These are phyloP conservation scores for Lactarius vividus DNA, from an alignment of 768 basidiomycete species.

Conservation along the genomic window DNA sequence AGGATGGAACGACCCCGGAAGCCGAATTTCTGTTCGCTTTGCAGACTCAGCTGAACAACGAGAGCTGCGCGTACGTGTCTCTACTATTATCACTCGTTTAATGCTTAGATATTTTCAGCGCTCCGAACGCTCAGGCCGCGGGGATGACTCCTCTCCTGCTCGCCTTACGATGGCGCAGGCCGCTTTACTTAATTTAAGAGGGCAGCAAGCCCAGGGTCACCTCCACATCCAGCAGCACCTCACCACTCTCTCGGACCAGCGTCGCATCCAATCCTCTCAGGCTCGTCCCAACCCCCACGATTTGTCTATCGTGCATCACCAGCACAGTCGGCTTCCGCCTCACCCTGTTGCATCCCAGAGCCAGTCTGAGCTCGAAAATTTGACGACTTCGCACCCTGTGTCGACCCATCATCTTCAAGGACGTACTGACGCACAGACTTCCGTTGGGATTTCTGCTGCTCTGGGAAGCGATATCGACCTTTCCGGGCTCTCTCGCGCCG, in stretches of 20 bases:
- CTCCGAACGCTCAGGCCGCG: conserved; percentile 55
- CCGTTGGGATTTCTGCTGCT: conserved; percentile 4
- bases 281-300: conserved; percentile 8
- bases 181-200: conserved; percentile 69
- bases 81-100: conserved; percentile 1
- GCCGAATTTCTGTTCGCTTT: conserved; percentile 75
- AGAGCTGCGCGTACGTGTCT: conserved; percentile 60
- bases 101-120: conserved; percentile 42
- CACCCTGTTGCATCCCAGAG: conserved; percentile 24
- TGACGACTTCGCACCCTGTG: conserved; percentile 11
- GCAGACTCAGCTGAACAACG: conserved; percentile 77
- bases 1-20: conserved; percentile 74
- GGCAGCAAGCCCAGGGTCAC: conserved; percentile 48
- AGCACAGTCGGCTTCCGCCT: conserved; percentile 24
- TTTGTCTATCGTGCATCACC: conserved; percentile 3
- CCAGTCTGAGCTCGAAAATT: conserved; percentile 7
- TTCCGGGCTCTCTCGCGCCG: conserved; percentile 24
- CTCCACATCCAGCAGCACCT: conserved; percentile 21
- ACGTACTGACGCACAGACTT: conserved; percentile 1
- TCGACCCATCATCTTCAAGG: conserved; percentile 20
- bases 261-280: conserved; percentile 24
- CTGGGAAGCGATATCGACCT: conserved; percentile 27
- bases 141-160: conserved; percentile 60
- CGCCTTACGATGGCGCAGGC: conserved; percentile 77
- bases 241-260: conserved; percentile 29